Base-by-base conservation (phyloP, 352 stramenopile species). In the Globisporangium carolinianum region DNA sequence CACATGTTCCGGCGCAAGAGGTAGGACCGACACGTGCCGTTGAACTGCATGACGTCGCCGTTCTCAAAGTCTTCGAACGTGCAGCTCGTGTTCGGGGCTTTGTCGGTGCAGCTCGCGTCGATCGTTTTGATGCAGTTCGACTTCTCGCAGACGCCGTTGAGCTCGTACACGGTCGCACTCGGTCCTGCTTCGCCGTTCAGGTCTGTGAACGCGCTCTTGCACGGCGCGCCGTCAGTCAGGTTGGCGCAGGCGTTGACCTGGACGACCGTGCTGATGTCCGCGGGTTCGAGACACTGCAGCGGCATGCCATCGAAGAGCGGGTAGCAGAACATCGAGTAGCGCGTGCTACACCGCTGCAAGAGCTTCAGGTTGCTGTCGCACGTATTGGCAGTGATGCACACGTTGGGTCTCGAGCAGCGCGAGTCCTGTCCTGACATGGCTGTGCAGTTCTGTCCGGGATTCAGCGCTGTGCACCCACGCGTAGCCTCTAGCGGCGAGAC, bases 211-310 rank as follows among this genome's bases (percentile, higher is more conserved):
- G 50, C 5, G 4, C 8, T 55, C 37, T 55, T 55, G 37, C 37
- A 55, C 15, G 35, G 4, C 11, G 50, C 15, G 50, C 50, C 50
- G 15, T 55, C 37, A 10, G 35, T 47, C 50, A 46, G 47, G 50
- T 43, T 41, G 5, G 15, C 17, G 37, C 50, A 55, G 6, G 14
- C 8, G 36, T 55, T 36, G 15, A 35, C 35, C 50, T 55, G 14
- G 3, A 46, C 37, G 50, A 55, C 15, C 36, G 50, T 55, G 7
- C 46, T 36, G 36, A 55, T 55, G 14, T 55, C 6, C 37, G 41
- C 37, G 0, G 17, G 5, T 5, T 55, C n/a, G 14, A 55, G 14
- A 36, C 50, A 55, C 50, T 55, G 35, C 36, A 55, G 18, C 50
- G 50, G 36, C 50, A 46, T 36, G 50, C 15, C 17, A 8, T 43